These are phyloP conservation scores for Aspergillus cristatus DNA, from an alignment of 495 filamentous ascomycete genomes.

Conservation along the genomic window DNA sequence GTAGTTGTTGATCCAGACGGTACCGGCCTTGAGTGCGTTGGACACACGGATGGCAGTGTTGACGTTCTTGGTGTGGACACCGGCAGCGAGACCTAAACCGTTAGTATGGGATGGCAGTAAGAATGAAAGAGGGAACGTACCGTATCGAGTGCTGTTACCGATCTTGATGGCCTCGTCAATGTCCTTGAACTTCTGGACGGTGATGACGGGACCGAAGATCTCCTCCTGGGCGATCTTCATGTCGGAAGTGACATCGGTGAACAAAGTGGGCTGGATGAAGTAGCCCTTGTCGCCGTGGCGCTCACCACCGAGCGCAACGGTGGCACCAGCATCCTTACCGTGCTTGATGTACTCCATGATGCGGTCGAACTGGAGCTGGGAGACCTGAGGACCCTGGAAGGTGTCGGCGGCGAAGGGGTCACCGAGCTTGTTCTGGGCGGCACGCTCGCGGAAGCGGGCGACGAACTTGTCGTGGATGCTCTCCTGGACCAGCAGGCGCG, in stretches of 20 bases:
- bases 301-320: slow-evolving; percentile 72
- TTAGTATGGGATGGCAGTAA: neutral
- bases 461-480: slow-evolving; percentile 94
- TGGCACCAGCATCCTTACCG: slow-evolving; percentile 83
- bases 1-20: slow-evolving; percentile 93
- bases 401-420: slow-evolving; percentile 82
- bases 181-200: slow-evolving; percentile 87
- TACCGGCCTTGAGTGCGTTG: slow-evolving; percentile 72
- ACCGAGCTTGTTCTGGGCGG: slow-evolving; percentile 73
- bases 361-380: slow-evolving; percentile 88
- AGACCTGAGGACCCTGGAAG: slow-evolving; percentile 97
- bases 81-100: slow-evolving; percentile 64
- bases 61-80: slow-evolving; percentile 85
- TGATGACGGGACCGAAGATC: slow-evolving; percentile 94
- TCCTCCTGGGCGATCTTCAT: slow-evolving; percentile 99
- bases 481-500: slow-evolving; percentile 92
- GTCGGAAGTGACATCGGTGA: slow-evolving; percentile 75
- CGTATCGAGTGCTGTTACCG: slow-evolving; percentile 75
- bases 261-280: slow-evolving; percentile 98
- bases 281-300: slow-evolving; percentile 86
- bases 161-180: slow-evolving; percentile 75
- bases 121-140: slow-evolving; percentile 6
- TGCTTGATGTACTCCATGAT: slow-evolving; percentile 97
- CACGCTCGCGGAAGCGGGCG: slow-evolving; percentile 77
- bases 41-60: slow-evolving; percentile 87